A percentile compares a stretch with the other conserved stretches of the same genome.
Evolutionary conservation across 2,329 filamentous ascomycete species (phyloP).

Genomic region (Didymella lethalis): DNA sequence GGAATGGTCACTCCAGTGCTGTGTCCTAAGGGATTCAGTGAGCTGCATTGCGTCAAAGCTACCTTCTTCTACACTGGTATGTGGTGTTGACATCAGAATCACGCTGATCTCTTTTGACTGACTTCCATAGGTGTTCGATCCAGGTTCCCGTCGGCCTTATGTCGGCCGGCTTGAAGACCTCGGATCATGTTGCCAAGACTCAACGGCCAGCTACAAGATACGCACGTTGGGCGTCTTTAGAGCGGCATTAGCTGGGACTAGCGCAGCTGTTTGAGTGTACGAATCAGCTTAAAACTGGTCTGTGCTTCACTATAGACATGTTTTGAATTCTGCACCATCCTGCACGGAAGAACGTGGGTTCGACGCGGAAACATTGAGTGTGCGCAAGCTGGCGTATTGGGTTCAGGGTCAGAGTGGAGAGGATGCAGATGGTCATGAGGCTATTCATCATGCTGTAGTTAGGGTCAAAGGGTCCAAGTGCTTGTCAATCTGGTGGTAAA

Average conservation of each 20-base stretch:
- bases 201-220: slow-evolving; percentile 5
- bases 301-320: not conserved
- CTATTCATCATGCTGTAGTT: not conserved
- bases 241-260: slow-evolving; percentile 8
- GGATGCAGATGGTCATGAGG: slow-evolving; percentile 1
- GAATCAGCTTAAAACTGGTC: slow-evolving; percentile 3
- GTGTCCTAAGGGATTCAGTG: not conserved
- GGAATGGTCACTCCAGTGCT: not conserved
- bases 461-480: not conserved
- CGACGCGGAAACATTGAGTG: slow-evolving; percentile 8
- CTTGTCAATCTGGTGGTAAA: not conserved
- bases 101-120: not conserved
- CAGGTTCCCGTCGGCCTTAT: not conserved
- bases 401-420: not conserved
- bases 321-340: slow-evolving; percentile 12
- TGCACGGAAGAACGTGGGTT: slow-evolving; percentile 10
- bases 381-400: not conserved
- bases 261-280: not conserved
- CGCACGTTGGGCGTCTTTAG: slow-evolving; percentile 7
- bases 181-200: slow-evolving; percentile 13
- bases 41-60: not conserved
- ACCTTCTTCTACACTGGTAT: not conserved
- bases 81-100: not conserved
- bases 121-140: not conserved
- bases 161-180: slow-evolving; percentile 1